phyloP scores from a whole-genome alignment of 306 rosid species.

The Begonia fuchsioides region DNA sequence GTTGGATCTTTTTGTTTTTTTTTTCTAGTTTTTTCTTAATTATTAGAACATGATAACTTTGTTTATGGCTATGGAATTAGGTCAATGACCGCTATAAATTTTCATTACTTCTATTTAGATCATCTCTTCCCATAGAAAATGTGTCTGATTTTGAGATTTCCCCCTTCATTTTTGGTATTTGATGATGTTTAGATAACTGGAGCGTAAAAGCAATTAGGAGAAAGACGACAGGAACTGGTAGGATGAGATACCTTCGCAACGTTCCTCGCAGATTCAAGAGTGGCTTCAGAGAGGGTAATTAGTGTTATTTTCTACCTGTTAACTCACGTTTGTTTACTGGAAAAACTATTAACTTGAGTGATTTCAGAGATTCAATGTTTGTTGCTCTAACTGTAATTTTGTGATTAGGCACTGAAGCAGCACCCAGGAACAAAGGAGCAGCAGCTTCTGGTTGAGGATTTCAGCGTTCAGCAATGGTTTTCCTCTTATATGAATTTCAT shows the following conservation, averaged over 20 bases:
- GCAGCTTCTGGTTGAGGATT: slow-evolving; percentile 52
- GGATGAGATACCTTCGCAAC: slow-evolving; percentile 92
- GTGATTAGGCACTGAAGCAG: slow-evolving; percentile 19
- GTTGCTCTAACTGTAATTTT: not conserved
- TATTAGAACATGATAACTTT: no score
- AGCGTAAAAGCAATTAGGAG: slow-evolving; percentile 91
- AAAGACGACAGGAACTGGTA: slow-evolving; percentile 95
- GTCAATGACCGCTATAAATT: no score
- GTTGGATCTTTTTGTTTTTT: no score
- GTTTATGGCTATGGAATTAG: no score
- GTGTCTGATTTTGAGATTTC: no score
- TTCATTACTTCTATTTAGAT: no score
- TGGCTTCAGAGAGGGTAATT: slow-evolving; percentile 95
- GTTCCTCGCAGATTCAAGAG: slow-evolving; percentile 99
- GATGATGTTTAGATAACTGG: slow-evolving; percentile 61
- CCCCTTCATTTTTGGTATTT: not conserved
- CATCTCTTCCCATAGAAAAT: no score
- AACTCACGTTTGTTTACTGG: no score
- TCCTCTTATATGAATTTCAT: slow-evolving; percentile 8
- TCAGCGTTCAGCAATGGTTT: slow-evolving; percentile 14
- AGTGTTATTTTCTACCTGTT: not conserved
- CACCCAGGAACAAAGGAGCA: slow-evolving; percentile 21
- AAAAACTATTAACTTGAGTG: no score
- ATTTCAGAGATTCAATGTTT: no score
- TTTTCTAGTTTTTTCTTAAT: no score